Evolutionary conservation across 2,329 filamentous ascomycete species (phyloP), one percentile per base, ranked within the genome.

Genomic region (Fusarium ambrosium): DNA sequence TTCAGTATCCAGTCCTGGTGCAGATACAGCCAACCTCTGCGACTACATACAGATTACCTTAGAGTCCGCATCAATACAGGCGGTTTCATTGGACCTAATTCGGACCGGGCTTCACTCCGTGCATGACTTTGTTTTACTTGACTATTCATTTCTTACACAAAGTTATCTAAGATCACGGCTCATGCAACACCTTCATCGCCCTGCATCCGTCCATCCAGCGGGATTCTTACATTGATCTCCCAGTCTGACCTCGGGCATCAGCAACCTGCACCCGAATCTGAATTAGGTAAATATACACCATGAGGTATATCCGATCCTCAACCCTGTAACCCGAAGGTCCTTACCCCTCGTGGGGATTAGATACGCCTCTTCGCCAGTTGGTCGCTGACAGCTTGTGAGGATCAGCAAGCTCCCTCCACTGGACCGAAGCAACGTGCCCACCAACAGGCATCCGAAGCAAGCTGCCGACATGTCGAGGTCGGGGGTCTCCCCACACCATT

Each of bases 351-450:
- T 39, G 34, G 36, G 22, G 36, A 59, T 39, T 39, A 27, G 36
- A 37, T 39, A 59, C 24, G 36, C 56, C 36, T 27, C 22, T 41
- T 39, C 16, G 36, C 34, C 36, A 27, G 56, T 59, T 59, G 56
- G 56, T n/a, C 7, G 56, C 11, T 58, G 22, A 27, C 14, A 58
- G 22, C 32, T 22, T 22, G 10, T 22, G 14, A 37, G 34, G 22
- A 59, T n/a, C 56, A 36, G 41, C 59, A n/a, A 62, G 59, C 11
- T 62, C 59, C 32, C 27, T 41, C 39, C 39, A 27, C 29, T 62
- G 2, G 29, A 6, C 39, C 36, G 41, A 45, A 14, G 37, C 22
- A 58, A 22, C 10, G 34, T 41, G 36, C 56, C 32, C 56, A 59
- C 56, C 36, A 59, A 32, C 41, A 27, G 11, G 60, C 60, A 37